Conservation (phyloP, 2,329 filamentous ascomycete species). For the Monilinia vaccinii-corymbosi region DNA sequence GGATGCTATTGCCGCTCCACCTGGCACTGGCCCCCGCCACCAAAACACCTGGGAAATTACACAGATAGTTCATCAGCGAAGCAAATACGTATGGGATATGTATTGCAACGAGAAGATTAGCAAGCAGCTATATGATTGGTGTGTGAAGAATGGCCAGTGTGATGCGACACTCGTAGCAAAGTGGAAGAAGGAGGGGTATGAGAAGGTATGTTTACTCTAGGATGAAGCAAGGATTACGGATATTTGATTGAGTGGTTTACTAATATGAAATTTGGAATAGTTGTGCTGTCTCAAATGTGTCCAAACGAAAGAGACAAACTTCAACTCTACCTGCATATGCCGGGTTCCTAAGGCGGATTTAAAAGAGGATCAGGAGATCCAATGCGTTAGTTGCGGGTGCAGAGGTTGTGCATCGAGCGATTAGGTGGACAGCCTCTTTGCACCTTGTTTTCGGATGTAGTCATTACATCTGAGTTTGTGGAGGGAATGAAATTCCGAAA, state of each 20-base stretch:
- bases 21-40: conserved; percentile 69
- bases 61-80: conserved; percentile 89
- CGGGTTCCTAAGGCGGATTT: conserved; percentile 83
- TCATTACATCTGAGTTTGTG: neutral
- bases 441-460: neutral
- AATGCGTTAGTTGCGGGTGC: conserved; percentile 94
- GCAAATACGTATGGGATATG: conserved; percentile 89
- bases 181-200: conserved; percentile 99
- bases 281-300: conserved; percentile 93
- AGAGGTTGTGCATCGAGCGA: conserved; percentile 82
- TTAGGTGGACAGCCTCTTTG: conserved; percentile 32
- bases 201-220: conserved; percentile 57
- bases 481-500: neutral
- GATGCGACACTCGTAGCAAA: conserved; percentile 95
- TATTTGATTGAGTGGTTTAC: neutral
- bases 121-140: conserved; percentile 86
- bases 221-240: too few species aligned
- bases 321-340: conserved; percentile 95
- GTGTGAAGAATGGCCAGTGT: conserved; percentile 93
- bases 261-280: conserved; percentile 34
- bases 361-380: conserved; percentile 81
- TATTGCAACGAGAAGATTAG: conserved; percentile 96
- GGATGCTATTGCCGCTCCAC: conserved; percentile 85
- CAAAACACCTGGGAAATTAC: conserved; percentile 97
- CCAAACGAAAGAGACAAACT: conserved; percentile 99